Evolutionary conservation across 208 protist species (phyloP).

Genomic region (Acanthamoeba sp.): DNA sequence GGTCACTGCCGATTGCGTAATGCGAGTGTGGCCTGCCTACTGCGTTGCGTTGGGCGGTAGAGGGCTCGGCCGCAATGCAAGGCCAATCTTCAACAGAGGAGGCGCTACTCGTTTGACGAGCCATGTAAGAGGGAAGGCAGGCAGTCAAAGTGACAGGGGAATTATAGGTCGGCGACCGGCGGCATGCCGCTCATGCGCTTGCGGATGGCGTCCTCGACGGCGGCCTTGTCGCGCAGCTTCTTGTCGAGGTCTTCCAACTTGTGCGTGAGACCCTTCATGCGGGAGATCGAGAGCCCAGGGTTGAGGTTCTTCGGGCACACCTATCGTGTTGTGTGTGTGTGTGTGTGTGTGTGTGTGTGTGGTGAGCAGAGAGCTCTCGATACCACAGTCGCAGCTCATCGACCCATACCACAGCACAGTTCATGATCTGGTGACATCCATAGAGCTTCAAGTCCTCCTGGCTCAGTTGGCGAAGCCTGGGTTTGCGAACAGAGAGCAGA

Average conservation of each 20-base stretch:
- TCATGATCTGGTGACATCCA: constrained; percentile 93
- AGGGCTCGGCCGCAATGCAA: too few relatives aligned
- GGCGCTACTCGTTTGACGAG: too few relatives aligned
- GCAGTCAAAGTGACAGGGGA: too few relatives aligned
- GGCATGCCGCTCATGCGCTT: not conserved
- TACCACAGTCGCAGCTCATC: not conserved
- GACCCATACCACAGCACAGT: constrained; percentile 90
- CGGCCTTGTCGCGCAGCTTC: not conserved
- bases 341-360: too few relatives aligned
- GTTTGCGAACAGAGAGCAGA: not conserved
- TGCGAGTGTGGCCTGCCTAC: too few relatives aligned
- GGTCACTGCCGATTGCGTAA: too few relatives aligned
- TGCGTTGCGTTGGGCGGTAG: too few relatives aligned
- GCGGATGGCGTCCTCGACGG: constrained; percentile 1
- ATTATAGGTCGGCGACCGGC: not conserved
- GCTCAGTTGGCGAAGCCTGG: not conserved
- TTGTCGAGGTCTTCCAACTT: not conserved
- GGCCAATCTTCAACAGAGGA: too few relatives aligned
- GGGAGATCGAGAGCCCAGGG: constrained; percentile 86
- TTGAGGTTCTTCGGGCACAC: constrained; percentile 87
- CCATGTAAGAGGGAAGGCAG: too few relatives aligned
- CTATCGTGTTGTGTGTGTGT: constrained; percentile 76
- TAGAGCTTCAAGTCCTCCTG: constrained; percentile 85
- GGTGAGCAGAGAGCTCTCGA: not conserved
- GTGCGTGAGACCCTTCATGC: constrained; percentile 80